Percentiles rank a stretch among this genome's conserved stretches.
Conservation (phyloP, 2,329 filamentous ascomycete genomes). For the Sclerotinia trifoliorum region DNA sequence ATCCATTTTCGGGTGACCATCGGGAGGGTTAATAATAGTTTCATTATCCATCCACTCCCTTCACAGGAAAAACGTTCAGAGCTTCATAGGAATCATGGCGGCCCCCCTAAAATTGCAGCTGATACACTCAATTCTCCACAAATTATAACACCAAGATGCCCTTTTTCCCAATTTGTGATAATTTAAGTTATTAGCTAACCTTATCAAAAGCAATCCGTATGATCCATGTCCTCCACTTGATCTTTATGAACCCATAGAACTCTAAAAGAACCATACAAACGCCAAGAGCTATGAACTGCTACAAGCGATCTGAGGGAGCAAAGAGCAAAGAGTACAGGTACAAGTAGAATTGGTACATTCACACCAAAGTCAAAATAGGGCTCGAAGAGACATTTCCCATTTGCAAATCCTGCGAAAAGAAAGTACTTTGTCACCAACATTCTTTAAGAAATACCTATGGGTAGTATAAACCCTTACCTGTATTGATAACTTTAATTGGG, state of each 20-base stretch:
- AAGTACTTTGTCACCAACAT: not conserved
- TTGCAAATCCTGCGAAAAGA: not conserved
- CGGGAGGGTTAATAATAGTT: not conserved
- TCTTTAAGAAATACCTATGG: not conserved
- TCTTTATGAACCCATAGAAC: not conserved
- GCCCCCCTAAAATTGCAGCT: constrained; percentile 2
- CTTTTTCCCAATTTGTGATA: not conserved
- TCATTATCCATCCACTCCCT: not conserved
- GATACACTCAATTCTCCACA: constrained; percentile 2
- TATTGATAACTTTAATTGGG: constrained; percentile 4
- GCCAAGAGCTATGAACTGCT: constrained; percentile 1
- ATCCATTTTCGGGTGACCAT: too few species aligned
- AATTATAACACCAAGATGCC: not conserved
- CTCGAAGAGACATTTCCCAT: not conserved
- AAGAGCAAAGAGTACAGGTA: not conserved
- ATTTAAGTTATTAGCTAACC: not conserved
- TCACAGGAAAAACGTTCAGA: not conserved
- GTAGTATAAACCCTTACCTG: not conserved
- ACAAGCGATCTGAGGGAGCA: not conserved
- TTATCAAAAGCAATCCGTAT: constrained; percentile 1
- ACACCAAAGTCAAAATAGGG: not conserved
- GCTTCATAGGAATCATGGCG: not conserved
- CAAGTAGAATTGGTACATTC: not conserved
- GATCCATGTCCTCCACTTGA: not conserved
- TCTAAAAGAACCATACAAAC: not conserved